These are phyloP conservation scores for Breynia disticha DNA, from an alignment of 441 rosid genomes.

Conservation along the genomic window DNA sequence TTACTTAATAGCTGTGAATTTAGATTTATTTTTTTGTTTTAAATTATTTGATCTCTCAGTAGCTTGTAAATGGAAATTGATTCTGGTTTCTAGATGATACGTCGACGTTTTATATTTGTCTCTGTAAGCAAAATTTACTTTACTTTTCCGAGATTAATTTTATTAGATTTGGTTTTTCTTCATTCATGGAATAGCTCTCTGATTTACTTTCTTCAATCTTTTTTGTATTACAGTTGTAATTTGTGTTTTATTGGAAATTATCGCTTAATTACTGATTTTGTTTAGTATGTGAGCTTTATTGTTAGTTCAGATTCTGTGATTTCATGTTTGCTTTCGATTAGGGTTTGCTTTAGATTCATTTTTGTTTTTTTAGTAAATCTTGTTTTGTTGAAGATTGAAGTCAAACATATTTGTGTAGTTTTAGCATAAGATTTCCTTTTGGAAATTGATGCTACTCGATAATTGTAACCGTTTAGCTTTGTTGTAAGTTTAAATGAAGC, in stretches of 20 bases:
- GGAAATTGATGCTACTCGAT: slow-evolving; percentile 1
- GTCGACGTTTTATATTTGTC: background rate
- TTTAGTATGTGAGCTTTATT: too few species aligned
- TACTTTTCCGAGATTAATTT: too few species aligned
- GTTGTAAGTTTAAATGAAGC: background rate
- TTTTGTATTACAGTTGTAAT: too few species aligned
- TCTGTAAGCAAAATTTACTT: slow-evolving; percentile 12
- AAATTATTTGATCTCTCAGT: background rate
- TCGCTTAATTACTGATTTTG: too few species aligned
- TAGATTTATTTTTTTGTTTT: slow-evolving; percentile 7
- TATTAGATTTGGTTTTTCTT: too few species aligned
- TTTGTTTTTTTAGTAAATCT: background rate
- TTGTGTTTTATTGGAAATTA: too few species aligned
- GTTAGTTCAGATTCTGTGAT: slow-evolving; percentile 1
- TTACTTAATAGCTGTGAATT: background rate
- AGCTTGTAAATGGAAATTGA: slow-evolving; percentile 20
- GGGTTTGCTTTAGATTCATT: background rate
- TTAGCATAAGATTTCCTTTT: too few species aligned
- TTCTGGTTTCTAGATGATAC: slow-evolving; percentile 20
- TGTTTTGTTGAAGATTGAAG: too few species aligned
- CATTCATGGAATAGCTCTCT: too few species aligned
- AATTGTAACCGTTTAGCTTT: background rate
- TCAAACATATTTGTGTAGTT: too few species aligned
- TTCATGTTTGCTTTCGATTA: background rate
- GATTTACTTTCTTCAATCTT: too few species aligned